Base-by-base conservation (phyloP, 2,329 filamentous ascomycete species). In the Teratosphaeria pseudoeucalypti region DNA sequence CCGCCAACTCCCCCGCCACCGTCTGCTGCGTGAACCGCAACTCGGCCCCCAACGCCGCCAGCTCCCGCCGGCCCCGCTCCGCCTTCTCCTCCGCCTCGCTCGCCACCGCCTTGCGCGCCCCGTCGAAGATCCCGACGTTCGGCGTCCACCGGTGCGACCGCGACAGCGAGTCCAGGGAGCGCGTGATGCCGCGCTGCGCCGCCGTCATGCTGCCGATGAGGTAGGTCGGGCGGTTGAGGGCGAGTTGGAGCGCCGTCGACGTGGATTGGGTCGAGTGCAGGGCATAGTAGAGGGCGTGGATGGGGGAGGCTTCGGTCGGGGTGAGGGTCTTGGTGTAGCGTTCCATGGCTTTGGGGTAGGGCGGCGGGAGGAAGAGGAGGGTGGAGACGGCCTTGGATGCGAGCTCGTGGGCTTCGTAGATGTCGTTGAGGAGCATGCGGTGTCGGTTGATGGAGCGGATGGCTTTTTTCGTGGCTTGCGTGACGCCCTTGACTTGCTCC, bases 21-120 rank as follows among this genome's bases (percentile, higher is more conserved):
- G 92, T 90, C 73, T 95, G 90, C 75, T 96, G 92, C 55, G 92
- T 96, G 73, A 94, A 96, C 56, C 90, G 79, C 58, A 99, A 77
- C 74, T 99, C 94, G 57, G 84, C 84, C 0, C 87, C 86, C n/a
- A 96, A 75, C 52, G 85, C 82, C 23, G 86, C 83, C 11, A 89
- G 82, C 70, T 96, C 90, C 19, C 80, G 75, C 63, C 86, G 83
- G 26, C 83, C 84, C 63, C 86, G 85, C 14, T 83, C 81, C 43
- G 90, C 89, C 67, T 88, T 90, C 64, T 89, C 87, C 75, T 91
- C 89, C 52, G 89, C 88, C 60, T 97, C 94, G 63, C 90, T 87
- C 66, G 91, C 87, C 10, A 91, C 81, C 34, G 89, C 85, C 70
- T 89, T 86, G 23, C 92, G 82, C 0, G 92, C 90, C 65, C 97